Percentiles rank a stretch among this genome's conserved stretches.
Evolutionary conservation across 768 basidiomycete genomes (phyloP).

Genomic region (Cantharellus cinnabarinus): DNA sequence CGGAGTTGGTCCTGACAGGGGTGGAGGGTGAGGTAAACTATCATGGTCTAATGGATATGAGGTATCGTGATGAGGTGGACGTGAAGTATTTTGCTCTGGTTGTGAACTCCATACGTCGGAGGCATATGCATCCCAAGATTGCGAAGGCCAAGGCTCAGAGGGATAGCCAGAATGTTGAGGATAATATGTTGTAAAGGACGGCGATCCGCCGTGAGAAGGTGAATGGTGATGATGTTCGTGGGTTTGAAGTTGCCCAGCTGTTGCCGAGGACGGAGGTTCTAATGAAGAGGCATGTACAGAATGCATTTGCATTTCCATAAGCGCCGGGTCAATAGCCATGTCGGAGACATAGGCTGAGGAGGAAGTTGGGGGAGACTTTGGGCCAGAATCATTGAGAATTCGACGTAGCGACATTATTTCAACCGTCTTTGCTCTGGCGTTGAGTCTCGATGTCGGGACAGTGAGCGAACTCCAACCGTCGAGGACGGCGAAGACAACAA

Average conservation of each 20-base stretch:
- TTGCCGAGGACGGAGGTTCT: neutral
- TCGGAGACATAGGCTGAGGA: conserved; percentile 17
- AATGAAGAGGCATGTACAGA: neutral
- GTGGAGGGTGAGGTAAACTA: neutral
- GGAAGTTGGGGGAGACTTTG: conserved; percentile 11
- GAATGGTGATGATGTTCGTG: neutral
- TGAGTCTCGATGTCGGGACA: neutral
- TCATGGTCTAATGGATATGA: neutral
- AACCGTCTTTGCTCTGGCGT: neutral
- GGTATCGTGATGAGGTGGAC: neutral
- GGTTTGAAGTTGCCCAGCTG: neutral
- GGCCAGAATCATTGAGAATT: conserved; percentile 59
- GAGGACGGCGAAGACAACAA: neutral
- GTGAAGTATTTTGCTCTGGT: neutral
- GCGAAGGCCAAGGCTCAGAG: neutral
- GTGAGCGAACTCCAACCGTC: neutral
- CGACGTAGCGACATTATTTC: conserved; percentile 48
- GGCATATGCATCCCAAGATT: neutral
- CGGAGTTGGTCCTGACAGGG: neutral
- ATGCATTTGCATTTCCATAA: conserved; percentile 9
- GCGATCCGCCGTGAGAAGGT: neutral
- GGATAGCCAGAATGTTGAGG: neutral
- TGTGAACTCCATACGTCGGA: neutral
- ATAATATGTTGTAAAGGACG: neutral
- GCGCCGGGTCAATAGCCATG: conserved; percentile 10